These are phyloP conservation scores for Cytospora leucostoma DNA, from an alignment of 2,329 filamentous ascomycete genomes.

Conservation along the genomic window DNA sequence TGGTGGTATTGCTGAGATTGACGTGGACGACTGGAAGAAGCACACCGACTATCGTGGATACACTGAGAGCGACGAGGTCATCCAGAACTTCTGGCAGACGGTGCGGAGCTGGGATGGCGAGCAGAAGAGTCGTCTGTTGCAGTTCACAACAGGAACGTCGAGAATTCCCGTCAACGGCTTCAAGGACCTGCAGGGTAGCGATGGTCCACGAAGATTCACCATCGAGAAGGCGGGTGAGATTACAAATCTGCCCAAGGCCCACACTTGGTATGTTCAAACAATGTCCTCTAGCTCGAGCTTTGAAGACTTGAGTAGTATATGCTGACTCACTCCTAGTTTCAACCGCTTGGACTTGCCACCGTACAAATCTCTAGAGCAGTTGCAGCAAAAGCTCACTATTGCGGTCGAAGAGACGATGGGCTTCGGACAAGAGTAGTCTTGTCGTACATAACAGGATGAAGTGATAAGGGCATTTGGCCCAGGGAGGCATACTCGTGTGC, in stretches of 20 bases:
- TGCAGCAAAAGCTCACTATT: slow-evolving; percentile 90
- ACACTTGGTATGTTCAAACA: slow-evolving; percentile 78
- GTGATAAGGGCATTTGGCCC: not conserved
- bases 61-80: slow-evolving; percentile 95
- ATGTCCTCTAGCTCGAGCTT: slow-evolving; percentile 14
- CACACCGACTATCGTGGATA: slow-evolving; percentile 99
- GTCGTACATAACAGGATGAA: not conserved
- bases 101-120: slow-evolving; percentile 97
- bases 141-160: slow-evolving; percentile 96
- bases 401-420: slow-evolving; percentile 98
- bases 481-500: not conserved
- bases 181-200: slow-evolving; percentile 96
- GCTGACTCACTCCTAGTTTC: slow-evolving; percentile 61
- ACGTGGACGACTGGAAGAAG: slow-evolving; percentile 99
- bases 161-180: slow-evolving; percentile 99
- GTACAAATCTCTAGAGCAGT: slow-evolving; percentile 83
- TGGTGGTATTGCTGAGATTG: slow-evolving; percentile 98
- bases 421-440: slow-evolving; percentile 89
- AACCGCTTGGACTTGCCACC: slow-evolving; percentile 94
- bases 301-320: not conserved
- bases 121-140: slow-evolving; percentile 92
- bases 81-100: slow-evolving; percentile 98
- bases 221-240: slow-evolving; percentile 97
- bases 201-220: slow-evolving; percentile 92
- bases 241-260: slow-evolving; percentile 88